Base-by-base conservation (phyloP, 192 early-diverging fungal species). In the Allomyces javanicus region DNA sequence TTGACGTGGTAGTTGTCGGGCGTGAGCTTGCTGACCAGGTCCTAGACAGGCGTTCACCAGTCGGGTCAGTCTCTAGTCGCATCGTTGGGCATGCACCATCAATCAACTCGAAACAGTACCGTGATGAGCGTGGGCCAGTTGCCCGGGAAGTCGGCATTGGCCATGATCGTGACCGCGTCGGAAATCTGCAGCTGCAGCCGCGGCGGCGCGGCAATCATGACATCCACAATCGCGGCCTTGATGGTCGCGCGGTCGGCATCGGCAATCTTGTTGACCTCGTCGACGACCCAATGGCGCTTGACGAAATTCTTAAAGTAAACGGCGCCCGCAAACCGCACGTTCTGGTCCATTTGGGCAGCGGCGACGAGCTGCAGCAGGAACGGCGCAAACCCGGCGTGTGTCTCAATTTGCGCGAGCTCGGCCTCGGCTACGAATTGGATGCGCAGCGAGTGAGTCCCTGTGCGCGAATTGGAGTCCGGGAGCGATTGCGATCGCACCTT, bases 301-400 rank as follows among this genome's bases (percentile, higher is more conserved):
- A 97, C 78, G 78, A 85, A 93, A 75, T 99, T 99, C 78, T 99
- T 99, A 77, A 99, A 97, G 68, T 89, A 87, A 63, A 99, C 74
- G 23, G 89, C 81, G 7, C 84, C 89, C 5, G 93, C 83, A 69
- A 91, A 85, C 61, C 90, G 83, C 6, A 89, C 75, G 43, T 77
- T 81, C 23, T 64, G 69, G 70, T 89, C 86, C 14, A 75, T 75
- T 1, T 68, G 64, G 62, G 79, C 72, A 70, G 76, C 80, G 64
- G 78, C 79, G 43, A 93, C 82, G n/a, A 98, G 74, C 67, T 86
- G 78, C 61, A 98, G 72, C 19, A 96, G 72, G 14, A 82, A 75
- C 23, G 88, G 68, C 7, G 85, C 78, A 72, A 92, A 96, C 1
- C 50, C 50, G 17, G 50, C 17, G 50, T n/a, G 17, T 3, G 50